Evolutionary conservation across 306 rosid species (phyloP), one percentile per base, ranked within the genome.

Genomic region (Trichosanthes truncata): DNA sequence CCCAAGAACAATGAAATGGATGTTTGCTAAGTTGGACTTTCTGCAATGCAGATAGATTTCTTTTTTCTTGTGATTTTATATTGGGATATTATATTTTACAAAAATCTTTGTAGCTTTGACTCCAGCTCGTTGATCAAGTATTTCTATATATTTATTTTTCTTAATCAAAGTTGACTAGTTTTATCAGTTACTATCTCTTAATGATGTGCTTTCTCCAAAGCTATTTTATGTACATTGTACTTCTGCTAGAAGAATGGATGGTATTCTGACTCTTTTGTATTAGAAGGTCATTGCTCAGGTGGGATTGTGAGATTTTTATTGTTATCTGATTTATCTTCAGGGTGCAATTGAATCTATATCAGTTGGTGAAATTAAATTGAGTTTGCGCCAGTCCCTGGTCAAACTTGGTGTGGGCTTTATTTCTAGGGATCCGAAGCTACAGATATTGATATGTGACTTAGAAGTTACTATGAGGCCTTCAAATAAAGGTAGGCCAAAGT

Each of bases 401-500:
- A 93, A 88, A 81, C 91, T 92, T 77, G 97, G 98, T 52, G 95
- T 86, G 80, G 97, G 97, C 84, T 89, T 92, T 84, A 84, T 93
- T 56, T 96, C 98, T 76, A 88, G 91, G 61, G 99, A 93, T 87
- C 98, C 97, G 25, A 96, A 96, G 89, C 88, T 96, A 77, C 98
- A 89, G 85, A 86, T 96, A 84, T 86, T 96, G 86, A 96, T 96
- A 84, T 88, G 94, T 51, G 99, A 91, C 87, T 84, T 96, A 79
- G 98, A 93, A 90, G 89, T 96, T 81, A 95, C 92, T 15, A 74
- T 93, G 85, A 90, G 99, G 91, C 89, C 93, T 88, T 88, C 99
- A 78, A 87, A 41, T 84, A 90, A 86, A 87, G 90, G 87, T 80
- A 35, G 82, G 4, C 55, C 80, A 45, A 87, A 84, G 87, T 80